phyloP scores from a whole-genome alignment of 2,329 filamentous ascomycete genomes.

The Penicillium sp. region DNA sequence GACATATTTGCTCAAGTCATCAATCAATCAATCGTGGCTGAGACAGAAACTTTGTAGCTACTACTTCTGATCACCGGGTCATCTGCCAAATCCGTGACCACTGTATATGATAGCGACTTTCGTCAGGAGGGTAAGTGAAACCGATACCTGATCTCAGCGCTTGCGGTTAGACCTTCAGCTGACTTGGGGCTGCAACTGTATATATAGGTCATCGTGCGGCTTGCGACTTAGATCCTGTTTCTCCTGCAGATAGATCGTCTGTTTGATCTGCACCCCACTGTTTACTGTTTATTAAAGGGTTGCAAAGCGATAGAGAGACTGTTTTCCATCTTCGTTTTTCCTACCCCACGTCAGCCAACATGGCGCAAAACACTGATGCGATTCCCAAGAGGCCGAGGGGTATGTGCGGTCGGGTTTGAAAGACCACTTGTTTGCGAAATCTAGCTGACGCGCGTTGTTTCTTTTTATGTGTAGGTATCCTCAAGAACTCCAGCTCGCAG shows the following conservation, averaged over 20 bases:
- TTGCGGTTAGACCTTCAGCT: constrained; percentile 16
- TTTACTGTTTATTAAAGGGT: background rate
- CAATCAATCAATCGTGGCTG: constrained; percentile 7
- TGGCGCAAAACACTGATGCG: constrained; percentile 40
- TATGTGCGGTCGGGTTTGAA: constrained; percentile 26
- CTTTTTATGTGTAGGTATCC: constrained; percentile 68
- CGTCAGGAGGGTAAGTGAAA: constrained; percentile 18
- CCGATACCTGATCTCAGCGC: constrained; percentile 16
- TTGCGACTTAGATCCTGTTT: constrained; percentile 2
- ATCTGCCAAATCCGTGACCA: background rate
- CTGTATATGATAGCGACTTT: background rate
- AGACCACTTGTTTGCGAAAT: background rate
- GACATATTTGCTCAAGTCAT: background rate
- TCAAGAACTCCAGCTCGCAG: constrained; percentile 74
- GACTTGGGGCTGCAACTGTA: constrained; percentile 6
- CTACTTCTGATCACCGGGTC: constrained; percentile 11
- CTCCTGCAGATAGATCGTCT: constrained; percentile 1
- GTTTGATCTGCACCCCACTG: background rate
- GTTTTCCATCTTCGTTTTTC: constrained; percentile 6
- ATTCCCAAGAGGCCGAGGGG: constrained; percentile 48
- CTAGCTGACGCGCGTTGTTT: background rate
- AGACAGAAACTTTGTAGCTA: background rate
- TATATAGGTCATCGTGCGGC: constrained; percentile 9
- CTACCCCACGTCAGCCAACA: constrained; percentile 26
- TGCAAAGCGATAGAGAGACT: background rate